Base-by-base conservation (phyloP, 2,329 filamentous ascomycete species). In the Diaporthe citri region DNA sequence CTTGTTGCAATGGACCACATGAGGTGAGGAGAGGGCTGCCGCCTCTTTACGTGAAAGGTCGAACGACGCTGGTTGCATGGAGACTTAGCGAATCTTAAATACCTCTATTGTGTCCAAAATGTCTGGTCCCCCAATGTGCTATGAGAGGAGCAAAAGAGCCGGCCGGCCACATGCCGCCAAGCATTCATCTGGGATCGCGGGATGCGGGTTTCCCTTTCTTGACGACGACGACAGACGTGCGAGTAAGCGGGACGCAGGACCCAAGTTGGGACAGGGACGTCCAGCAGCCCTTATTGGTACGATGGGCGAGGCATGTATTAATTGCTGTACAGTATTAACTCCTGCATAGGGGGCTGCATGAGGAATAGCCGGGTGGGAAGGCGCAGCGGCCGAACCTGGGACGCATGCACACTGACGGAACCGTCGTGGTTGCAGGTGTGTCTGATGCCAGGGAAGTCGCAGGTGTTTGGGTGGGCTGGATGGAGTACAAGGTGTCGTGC, bases 381-480 rank as follows among this genome's bases (percentile, higher is more conserved):
- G 59, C 36, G 59, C 36, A 25, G 57, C 34, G n/a, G 57, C 12
- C 36, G 25, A 22, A 67, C 31, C 12, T 41, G 64, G 48, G 64
- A 41, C 60, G 46, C 46, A 69, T 69, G 64, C 64, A 69, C 34
- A 69, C 48, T 69, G 64, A 69, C 64, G 64, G 64, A 69, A 69
- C 64, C 64, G 64, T 69, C 48, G 48, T 28, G 64, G 64, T 69
- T 69, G 64, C 64, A 69, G 64, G 48, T 69, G 22, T 69, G 64
- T 69, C 64, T 69, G 64, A 55, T 55, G 64, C 48, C 64, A 69
- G 64, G 64, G 64, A 55, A 31, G 46, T 4, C 34, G 48, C n/a
- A 13, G 34, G 64, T 31, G 64, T 69, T 55, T 69, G 64, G 34
- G 64, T 55, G 48, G 34, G 20, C 48, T 69, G 64, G 17, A 34